Conservation (phyloP, 345 rosid species). For the Reutealis trisperma region DNA sequence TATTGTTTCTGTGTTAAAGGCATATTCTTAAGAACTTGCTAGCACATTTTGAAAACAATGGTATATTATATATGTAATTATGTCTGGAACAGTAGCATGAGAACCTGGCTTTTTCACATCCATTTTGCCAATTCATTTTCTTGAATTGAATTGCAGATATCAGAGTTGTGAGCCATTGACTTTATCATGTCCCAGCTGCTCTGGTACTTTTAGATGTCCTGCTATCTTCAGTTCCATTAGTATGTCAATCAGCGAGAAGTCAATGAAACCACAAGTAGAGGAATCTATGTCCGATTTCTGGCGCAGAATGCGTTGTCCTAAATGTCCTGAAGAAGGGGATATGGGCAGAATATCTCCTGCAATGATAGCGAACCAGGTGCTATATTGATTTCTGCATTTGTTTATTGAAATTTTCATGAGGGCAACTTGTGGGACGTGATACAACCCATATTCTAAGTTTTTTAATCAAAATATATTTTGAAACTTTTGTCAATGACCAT, state of each 20-base stretch:
- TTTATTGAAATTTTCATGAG: background rate
- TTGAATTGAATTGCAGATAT: conserved; percentile 53
- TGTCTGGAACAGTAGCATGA: background rate
- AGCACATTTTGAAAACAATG: background rate
- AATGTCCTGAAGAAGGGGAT: conserved; percentile 71
- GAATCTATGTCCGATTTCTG: conserved; percentile 57
- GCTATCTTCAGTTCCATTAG: conserved; percentile 58
- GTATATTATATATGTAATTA: background rate
- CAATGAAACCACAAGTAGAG: conserved; percentile 45
- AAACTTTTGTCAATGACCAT: conserved; percentile 10
- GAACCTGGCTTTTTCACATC: background rate
- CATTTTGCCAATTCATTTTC: background rate
- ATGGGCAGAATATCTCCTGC: conserved; percentile 66
- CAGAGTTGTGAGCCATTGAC: conserved; percentile 71
- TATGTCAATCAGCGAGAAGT: conserved; percentile 31
- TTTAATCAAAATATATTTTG: background rate
- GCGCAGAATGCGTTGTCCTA: conserved; percentile 66
- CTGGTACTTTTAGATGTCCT: conserved; percentile 71
- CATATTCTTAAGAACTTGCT: background rate
- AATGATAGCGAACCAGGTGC: conserved; percentile 89
- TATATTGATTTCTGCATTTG: background rate
- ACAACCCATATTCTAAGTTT: background rate
- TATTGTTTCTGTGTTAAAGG: background rate
- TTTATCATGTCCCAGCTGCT: conserved; percentile 87
- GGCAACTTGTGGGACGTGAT: background rate